Percentiles rank a stretch among this genome's conserved stretches.
Evolutionary conservation across 176 grass and related monocot species (phyloP).

Genomic region (Phragmites australis): DNA sequence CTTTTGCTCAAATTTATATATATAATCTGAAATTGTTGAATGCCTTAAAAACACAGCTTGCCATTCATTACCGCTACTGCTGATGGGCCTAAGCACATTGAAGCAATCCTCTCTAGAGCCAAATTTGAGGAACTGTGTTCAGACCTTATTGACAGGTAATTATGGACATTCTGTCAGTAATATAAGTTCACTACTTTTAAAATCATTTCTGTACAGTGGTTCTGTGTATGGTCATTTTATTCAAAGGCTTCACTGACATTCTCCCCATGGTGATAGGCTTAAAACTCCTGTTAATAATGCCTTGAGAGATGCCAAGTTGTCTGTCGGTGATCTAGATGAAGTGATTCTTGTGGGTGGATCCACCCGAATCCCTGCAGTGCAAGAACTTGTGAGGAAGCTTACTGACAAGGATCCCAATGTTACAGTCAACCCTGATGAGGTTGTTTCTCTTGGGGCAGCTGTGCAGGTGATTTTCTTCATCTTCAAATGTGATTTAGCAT

Average conservation of each 20-base stretch:
- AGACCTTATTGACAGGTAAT: conserved; percentile 88
- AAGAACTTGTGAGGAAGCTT: conserved; percentile 85
- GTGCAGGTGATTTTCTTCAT: conserved; percentile 71
- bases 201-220: not conserved
- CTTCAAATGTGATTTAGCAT: conserved; percentile 1
- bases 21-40: conserved; percentile 14
- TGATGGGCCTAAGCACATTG: conserved; percentile 97
- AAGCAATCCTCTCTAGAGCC: conserved; percentile 80
- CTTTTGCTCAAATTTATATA: not conserved
- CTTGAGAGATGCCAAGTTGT: conserved; percentile 87
- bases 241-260: conserved; percentile 1
- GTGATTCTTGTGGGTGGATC: conserved; percentile 98
- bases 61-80: conserved; percentile 89
- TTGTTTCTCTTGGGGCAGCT: conserved; percentile 93
- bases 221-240: conserved; percentile 5
- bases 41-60: conserved; percentile 51
- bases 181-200: conserved; percentile 1
- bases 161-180: not conserved
- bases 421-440: conserved; percentile 97
- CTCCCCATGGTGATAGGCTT: conserved; percentile 53
- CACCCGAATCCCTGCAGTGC: conserved; percentile 91
- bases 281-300: conserved; percentile 87
- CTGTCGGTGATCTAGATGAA: conserved; percentile 85
- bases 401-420: conserved; percentile 99
- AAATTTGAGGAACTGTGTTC: conserved; percentile 99